A percentile compares a stretch with the other conserved stretches of the same genome.
Evolutionary conservation across 2,329 filamentous ascomycete genomes (phyloP).

Genomic region (Waltergamsia citrina): DNA sequence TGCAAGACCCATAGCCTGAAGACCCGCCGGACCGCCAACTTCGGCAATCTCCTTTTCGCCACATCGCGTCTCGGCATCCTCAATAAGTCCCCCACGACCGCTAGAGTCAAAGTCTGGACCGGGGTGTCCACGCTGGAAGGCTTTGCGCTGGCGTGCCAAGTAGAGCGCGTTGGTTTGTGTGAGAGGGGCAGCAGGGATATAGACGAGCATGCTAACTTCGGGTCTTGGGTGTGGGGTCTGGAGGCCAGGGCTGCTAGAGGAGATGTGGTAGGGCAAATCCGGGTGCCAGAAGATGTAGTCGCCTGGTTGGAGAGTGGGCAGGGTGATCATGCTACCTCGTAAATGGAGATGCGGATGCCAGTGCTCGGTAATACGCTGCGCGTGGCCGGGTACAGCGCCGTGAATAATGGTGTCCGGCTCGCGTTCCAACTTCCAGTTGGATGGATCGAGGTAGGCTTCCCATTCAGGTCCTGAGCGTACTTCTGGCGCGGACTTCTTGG

Average conservation of each 20-base stretch:
- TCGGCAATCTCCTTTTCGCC: constrained; percentile 41
- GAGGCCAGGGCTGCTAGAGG: constrained; percentile 23
- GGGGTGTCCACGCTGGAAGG: constrained; percentile 43
- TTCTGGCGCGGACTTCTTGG: constrained; percentile 30
- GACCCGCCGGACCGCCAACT: constrained; percentile 36
- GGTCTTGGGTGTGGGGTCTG: constrained; percentile 12
- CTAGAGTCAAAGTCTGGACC: constrained; percentile 47
- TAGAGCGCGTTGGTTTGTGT: constrained; percentile 50
- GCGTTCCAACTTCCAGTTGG: constrained; percentile 33
- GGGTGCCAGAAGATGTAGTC: constrained; percentile 53
- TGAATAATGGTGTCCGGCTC: constrained; percentile 47
- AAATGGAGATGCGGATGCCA: constrained; percentile 49
- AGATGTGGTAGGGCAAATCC: constrained; percentile 47
- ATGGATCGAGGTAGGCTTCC: constrained; percentile 39
- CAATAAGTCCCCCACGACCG: constrained; percentile 35
- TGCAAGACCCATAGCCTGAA: constrained; percentile 49
- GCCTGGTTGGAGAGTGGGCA: constrained; percentile 42
- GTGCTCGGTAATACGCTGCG: constrained; percentile 45
- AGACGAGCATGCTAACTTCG: constrained; percentile 40
- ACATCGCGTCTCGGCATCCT: constrained; percentile 37
- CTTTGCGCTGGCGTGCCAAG: constrained; percentile 46
- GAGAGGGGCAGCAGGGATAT: constrained; percentile 44
- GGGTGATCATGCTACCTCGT: constrained; percentile 42
- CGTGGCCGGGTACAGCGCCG: constrained; percentile 47
- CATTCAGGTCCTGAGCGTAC: constrained; percentile 29